A percentile compares a stretch with the other conserved stretches of the same genome.
These are phyloP conservation scores for Aspergillus sclerotiicarbonarius DNA, from an alignment of 495 filamentous ascomycete genomes.

Conservation along the genomic window DNA sequence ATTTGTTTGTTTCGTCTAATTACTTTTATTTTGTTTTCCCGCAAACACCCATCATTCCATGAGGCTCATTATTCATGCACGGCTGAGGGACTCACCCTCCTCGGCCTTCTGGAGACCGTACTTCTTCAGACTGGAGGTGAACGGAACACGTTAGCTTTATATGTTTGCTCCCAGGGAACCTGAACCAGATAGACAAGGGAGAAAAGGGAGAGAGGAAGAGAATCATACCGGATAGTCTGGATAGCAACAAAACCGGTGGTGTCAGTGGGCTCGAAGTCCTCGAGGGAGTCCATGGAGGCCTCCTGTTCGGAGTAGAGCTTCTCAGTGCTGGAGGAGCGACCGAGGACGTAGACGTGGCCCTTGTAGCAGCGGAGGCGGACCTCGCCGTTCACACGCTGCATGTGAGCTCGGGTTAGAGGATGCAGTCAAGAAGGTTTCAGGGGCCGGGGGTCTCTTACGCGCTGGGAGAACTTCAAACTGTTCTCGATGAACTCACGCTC, in stretches of 20 bases:
- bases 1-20: too few relatives aligned
- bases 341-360: constrained; percentile 70
- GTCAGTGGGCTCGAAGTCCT: constrained; percentile 71
- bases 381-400: constrained; percentile 57
- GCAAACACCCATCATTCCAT: too few relatives aligned
- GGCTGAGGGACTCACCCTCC: constrained; percentile 47
- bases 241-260: constrained; percentile 72
- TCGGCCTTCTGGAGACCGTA: constrained; percentile 70
- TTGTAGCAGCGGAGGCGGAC: constrained; percentile 76
- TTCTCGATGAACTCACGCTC: constrained; percentile 79
- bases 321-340: constrained; percentile 71
- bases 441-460: constrained; percentile 27
- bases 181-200: neutral
- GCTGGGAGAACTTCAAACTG: constrained; percentile 67
- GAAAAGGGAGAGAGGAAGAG: neutral
- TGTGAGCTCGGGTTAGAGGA: neutral
- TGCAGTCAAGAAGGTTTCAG: neutral
- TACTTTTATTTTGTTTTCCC: too few relatives aligned
- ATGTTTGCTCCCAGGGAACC: too few relatives aligned
- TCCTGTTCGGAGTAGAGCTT: constrained; percentile 84
- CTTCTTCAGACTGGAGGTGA: constrained; percentile 82
- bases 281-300: constrained; percentile 84
- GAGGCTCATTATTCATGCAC: constrained; percentile 5
- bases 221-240: constrained; percentile 16
- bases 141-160: constrained; percentile 51